phyloP scores from a whole-genome alignment of 2,329 filamentous ascomycete genomes.

The Penicillium rolfsii region DNA sequence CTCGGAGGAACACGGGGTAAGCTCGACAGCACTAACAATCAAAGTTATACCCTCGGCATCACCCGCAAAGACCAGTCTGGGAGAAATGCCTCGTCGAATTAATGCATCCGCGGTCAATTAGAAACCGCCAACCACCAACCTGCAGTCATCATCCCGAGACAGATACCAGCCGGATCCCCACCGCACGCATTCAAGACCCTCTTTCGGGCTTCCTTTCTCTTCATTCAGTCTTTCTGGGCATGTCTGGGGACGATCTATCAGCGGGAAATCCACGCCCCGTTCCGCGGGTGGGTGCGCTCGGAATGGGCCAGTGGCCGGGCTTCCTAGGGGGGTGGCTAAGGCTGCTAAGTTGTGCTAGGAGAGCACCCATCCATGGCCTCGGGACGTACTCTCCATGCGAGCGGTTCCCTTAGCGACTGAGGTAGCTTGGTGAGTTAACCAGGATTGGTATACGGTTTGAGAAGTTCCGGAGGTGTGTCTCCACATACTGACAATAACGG shows the following conservation, averaged over 20 bases:
- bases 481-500: background rate
- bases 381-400: constrained; percentile 6
- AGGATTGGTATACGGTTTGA: background rate
- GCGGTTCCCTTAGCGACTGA: constrained; percentile 7
- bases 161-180: background rate
- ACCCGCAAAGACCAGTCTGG: background rate
- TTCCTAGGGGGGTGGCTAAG: background rate
- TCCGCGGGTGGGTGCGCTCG: constrained; percentile 22
- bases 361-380: background rate
- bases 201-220: background rate
- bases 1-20: background rate
- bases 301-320: background rate
- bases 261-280: constrained; percentile 21
- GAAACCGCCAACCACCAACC: background rate
- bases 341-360: background rate
- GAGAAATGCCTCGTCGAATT: background rate
- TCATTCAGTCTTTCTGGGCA: constrained; percentile 6
- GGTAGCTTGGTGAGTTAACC: background rate
- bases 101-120: background rate
- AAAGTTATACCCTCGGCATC: background rate
- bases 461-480: background rate
- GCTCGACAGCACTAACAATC: background rate
- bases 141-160: background rate
- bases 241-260: constrained; percentile 25
- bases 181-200: background rate